Conservation (phyloP, 169 alveolate species). For the Hepatocystis sp. region DNA sequence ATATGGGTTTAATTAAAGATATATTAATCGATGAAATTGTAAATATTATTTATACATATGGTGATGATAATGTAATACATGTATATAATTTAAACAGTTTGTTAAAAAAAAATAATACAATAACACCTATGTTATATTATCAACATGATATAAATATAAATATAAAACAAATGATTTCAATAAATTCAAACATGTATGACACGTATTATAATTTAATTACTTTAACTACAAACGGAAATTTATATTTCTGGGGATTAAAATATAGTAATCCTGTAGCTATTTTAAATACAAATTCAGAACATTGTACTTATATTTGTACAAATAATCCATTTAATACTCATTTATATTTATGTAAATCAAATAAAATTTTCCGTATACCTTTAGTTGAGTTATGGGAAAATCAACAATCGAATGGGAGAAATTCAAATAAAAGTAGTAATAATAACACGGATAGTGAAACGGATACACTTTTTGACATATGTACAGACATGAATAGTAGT, state of each 20-base stretch:
- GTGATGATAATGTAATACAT: slow-evolving; percentile 67
- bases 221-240: slow-evolving; percentile 37
- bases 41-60: slow-evolving; percentile 62
- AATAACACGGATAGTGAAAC: too few relatives aligned
- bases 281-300: slow-evolving; percentile 37
- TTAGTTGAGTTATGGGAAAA: background rate
- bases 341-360: slow-evolving; percentile 54
- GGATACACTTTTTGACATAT: background rate
- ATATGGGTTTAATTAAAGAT: slow-evolving; percentile 54
- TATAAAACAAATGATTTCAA: slow-evolving; percentile 47
- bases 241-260: slow-evolving; percentile 61
- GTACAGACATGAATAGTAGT: background rate
- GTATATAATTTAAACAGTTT: slow-evolving; percentile 63
- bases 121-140: slow-evolving; percentile 29
- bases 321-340: slow-evolving; percentile 72
- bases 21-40: slow-evolving; percentile 48
- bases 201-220: slow-evolving; percentile 45
- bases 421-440: background rate
- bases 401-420: background rate
- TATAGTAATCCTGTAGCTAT: slow-evolving; percentile 30
- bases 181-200: slow-evolving; percentile 56
- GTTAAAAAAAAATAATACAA: slow-evolving; percentile 49
- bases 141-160: slow-evolving; percentile 64
- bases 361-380: slow-evolving; percentile 64
- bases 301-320: slow-evolving; percentile 59